phyloP scores from a whole-genome alignment of 2,329 filamentous ascomycete species.

The Blastomyces parvus region DNA sequence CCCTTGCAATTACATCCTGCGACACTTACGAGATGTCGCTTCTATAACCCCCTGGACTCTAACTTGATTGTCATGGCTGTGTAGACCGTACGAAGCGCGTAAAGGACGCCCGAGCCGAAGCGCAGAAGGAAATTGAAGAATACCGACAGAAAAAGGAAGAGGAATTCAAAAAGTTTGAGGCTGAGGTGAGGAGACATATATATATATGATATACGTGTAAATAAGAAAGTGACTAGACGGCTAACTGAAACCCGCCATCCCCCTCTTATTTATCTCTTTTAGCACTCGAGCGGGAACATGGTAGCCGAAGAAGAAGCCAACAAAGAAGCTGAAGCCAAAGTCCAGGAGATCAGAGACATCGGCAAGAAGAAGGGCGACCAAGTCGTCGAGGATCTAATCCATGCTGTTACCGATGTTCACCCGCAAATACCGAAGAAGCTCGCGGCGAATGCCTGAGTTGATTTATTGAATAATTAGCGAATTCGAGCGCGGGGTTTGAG shows the following conservation, averaged over 20 bases:
- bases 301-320: slow-evolving; percentile 68
- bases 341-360: slow-evolving; percentile 70
- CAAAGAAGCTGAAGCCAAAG: slow-evolving; percentile 69
- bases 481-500: not conserved
- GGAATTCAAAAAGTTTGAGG: slow-evolving; percentile 91
- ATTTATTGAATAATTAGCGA: not conserved
- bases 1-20: not conserved
- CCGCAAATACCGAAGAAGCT: slow-evolving; percentile 53
- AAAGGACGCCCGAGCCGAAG: slow-evolving; percentile 90
- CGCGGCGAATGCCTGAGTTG: slow-evolving; percentile 24
- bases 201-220: not conserved
- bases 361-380: slow-evolving; percentile 69
- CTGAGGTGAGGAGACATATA: slow-evolving; percentile 46
- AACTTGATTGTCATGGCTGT: slow-evolving; percentile 5
- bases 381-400: slow-evolving; percentile 74
- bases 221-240: not conserved
- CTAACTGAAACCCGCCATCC: not conserved
- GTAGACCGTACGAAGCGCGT: slow-evolving; percentile 90
- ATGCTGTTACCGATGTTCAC: slow-evolving; percentile 75
- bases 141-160: slow-evolving; percentile 84
- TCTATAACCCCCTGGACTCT: not conserved
- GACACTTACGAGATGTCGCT: not conserved
- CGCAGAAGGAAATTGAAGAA: slow-evolving; percentile 93
- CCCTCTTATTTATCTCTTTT: slow-evolving; percentile 9
- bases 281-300: slow-evolving; percentile 91